phyloP scores from a whole-genome alignment of 2,329 filamentous ascomycete species.

The Colletotrichum limetticola region DNA sequence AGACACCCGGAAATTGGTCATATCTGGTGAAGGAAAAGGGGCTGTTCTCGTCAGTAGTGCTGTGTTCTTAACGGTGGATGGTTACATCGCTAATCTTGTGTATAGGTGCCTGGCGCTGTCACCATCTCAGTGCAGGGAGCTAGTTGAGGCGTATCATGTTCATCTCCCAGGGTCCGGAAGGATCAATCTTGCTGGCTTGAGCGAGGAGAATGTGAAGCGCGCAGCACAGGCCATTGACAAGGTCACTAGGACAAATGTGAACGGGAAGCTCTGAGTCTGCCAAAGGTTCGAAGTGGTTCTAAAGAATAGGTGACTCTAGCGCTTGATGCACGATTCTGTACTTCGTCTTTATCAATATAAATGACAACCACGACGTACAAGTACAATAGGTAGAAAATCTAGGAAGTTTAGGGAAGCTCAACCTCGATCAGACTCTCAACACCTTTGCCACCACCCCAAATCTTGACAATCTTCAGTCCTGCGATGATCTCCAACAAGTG shows the following conservation, averaged over 20 bases:
- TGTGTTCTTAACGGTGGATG: too few relatives aligned
- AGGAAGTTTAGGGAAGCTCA: too few relatives aligned
- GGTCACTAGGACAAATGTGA: background rate
- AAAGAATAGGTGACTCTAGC: too few relatives aligned
- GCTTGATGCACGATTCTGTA: too few relatives aligned
- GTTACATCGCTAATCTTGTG: background rate
- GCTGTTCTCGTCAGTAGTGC: conserved; percentile 18
- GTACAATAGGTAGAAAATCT: too few relatives aligned
- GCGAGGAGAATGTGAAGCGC: background rate
- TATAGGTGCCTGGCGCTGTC: conserved; percentile 10
- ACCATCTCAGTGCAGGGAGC: conserved; percentile 6
- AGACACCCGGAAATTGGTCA: conserved; percentile 28
- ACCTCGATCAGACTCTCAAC: too few relatives aligned
- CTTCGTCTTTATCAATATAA: too few relatives aligned
- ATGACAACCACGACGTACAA: too few relatives aligned
- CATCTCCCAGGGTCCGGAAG: conserved; percentile 18
- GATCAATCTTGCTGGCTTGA: conserved; percentile 21
- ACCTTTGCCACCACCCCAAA: too few relatives aligned
- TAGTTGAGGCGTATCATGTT: conserved; percentile 2
- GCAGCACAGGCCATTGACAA: conserved; percentile 21
- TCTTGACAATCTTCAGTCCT: conserved; percentile 46
- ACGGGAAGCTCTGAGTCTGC: background rate
- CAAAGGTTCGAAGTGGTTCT: too few relatives aligned
- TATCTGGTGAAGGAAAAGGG: conserved; percentile 19
- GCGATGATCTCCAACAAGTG: conserved; percentile 43